These are phyloP conservation scores for Entophlyctis luteolus DNA, from an alignment of 192 early-diverging fungal genomes.

Conservation along the genomic window DNA sequence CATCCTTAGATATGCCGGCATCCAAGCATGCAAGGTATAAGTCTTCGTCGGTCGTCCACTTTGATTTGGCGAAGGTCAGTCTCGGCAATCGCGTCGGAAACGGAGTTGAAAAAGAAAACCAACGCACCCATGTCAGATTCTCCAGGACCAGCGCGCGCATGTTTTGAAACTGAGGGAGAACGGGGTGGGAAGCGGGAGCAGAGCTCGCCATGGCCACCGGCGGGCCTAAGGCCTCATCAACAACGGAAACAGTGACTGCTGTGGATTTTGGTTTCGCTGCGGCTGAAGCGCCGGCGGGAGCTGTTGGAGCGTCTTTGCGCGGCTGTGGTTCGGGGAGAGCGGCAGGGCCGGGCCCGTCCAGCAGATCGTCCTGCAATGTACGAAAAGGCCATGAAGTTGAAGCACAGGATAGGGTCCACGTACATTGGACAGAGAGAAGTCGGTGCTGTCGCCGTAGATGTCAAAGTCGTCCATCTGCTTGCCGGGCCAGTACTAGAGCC, in stretches of 20 bases:
- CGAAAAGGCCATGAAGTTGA: background rate
- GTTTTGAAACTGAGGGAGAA: background rate
- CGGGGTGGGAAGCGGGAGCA: background rate
- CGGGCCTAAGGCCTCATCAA: background rate
- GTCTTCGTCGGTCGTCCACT: slow-evolving; percentile 21
- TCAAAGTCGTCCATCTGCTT: slow-evolving; percentile 6
- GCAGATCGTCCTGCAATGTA: slow-evolving; percentile 3
- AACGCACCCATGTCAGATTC: slow-evolving; percentile 7
- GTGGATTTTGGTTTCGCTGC: background rate
- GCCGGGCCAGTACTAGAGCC: no score
- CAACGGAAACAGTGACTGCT: background rate
- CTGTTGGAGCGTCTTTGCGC: background rate
- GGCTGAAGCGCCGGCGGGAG: background rate
- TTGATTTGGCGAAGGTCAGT: background rate
- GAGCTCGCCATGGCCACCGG: background rate
- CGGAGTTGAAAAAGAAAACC: background rate
- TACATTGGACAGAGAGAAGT: background rate
- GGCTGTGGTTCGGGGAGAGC: background rate
- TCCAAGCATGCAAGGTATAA: background rate
- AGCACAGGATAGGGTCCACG: background rate
- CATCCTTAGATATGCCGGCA: background rate
- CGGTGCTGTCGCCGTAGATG: slow-evolving; percentile 11
- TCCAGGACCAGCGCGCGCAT: slow-evolving; percentile 7
- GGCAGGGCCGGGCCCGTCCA: background rate
- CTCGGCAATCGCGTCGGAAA: background rate